These are phyloP conservation scores for Paecilomyces sp. DNA, from an alignment of 2,329 filamentous ascomycete species.

Conservation along the genomic window DNA sequence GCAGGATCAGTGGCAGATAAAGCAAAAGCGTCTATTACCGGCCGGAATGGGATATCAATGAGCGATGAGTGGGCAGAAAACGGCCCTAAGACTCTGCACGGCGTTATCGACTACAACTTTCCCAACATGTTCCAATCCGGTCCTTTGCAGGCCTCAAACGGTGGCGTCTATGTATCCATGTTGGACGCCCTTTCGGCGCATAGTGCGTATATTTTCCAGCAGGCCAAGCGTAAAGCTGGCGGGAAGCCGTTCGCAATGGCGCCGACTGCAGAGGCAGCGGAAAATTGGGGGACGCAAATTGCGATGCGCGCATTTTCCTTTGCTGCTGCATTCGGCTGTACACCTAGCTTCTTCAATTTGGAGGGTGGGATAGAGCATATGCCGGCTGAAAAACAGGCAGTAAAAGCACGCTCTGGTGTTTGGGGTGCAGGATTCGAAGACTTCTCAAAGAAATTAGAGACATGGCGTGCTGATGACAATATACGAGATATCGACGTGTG, in stretches of 20 bases:
- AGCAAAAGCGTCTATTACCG: conserved; percentile 33
- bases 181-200: conserved; percentile 35
- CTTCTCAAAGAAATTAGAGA: conserved; percentile 14
- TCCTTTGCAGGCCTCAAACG: conserved; percentile 34
- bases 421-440: conserved; percentile 24
- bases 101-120: conserved; percentile 42
- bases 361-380: conserved; percentile 31
- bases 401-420: conserved; percentile 18
- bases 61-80: conserved; percentile 38
- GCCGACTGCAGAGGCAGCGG: conserved; percentile 33
- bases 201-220: conserved; percentile 38
- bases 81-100: conserved; percentile 48
- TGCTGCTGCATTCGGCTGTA: conserved; percentile 41
- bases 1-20: conserved; percentile 22
- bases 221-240: conserved; percentile 4
- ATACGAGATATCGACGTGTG: conserved; percentile 12
- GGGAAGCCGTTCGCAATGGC: conserved; percentile 4
- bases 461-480: conserved; percentile 17
- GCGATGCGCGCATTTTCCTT: conserved; percentile 35
- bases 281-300: conserved; percentile 40
- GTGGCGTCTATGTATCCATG: conserved; percentile 32
- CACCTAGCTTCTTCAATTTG: conserved; percentile 48
- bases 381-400: conserved; percentile 21
- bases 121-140: conserved; percentile 50
- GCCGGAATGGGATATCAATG: conserved; percentile 39